Evolutionary conservation across 352 stramenopile genomes (phyloP).

Genomic region (Phytopythium sindhum): DNA sequence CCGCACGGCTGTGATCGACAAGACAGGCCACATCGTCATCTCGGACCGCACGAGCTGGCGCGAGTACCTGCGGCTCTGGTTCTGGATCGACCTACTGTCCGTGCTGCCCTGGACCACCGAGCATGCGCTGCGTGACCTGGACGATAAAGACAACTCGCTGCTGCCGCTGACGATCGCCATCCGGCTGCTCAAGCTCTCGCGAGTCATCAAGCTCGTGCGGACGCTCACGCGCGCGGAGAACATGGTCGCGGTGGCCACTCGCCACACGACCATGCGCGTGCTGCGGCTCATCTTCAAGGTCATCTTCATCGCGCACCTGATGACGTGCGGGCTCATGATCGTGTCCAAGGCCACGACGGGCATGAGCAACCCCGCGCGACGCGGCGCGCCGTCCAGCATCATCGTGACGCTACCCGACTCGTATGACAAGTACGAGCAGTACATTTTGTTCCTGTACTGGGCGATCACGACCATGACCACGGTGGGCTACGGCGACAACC

Average conservation of each 20-base stretch:
- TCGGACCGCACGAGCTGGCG: slow-evolving; percentile 24
- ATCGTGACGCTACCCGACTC: slow-evolving; percentile 13
- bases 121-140: slow-evolving; percentile 7
- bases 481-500: slow-evolving; percentile 68
- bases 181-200: slow-evolving; percentile 80
- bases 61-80: slow-evolving; percentile 68
- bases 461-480: slow-evolving; percentile 79
- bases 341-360: slow-evolving; percentile 28
- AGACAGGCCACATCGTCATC: slow-evolving; percentile 34
- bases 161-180: slow-evolving; percentile 65
- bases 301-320: slow-evolving; percentile 53
- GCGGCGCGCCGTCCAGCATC: slow-evolving; percentile 4
- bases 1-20: slow-evolving; percentile 38
- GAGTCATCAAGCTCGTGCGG: slow-evolving; percentile 85
- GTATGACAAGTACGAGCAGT: slow-evolving; percentile 42
- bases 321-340: slow-evolving; percentile 67
- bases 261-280: slow-evolving; percentile 53
- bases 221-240: slow-evolving; percentile 50
- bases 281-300: slow-evolving; percentile 59
- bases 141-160: slow-evolving; percentile 13
- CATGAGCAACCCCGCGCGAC: background rate
- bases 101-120: slow-evolving; percentile 34
- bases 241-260: slow-evolving; percentile 34
- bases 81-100: slow-evolving; percentile 65
- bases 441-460: slow-evolving; percentile 78